Base-by-base conservation (phyloP, 2,329 filamentous ascomycete genomes). In the Claviceps cyperi region DNA sequence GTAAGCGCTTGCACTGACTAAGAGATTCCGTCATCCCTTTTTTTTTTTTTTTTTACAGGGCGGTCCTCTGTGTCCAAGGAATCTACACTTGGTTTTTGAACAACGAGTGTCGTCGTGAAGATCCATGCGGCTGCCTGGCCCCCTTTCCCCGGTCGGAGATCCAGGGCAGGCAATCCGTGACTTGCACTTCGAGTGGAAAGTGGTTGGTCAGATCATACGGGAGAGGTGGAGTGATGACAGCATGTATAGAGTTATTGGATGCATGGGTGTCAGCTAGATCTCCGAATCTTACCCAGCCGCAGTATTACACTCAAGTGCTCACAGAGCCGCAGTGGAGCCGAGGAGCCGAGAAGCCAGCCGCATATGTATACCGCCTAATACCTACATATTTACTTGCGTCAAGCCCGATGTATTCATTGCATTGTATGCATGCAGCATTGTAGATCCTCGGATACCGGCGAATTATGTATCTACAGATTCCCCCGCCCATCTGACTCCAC, bases 21-120 rank as follows among this genome's bases (percentile, higher is more conserved):
- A 9, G 15, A 17, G 21, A 35, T 32, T 32, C 28, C 28, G 28
- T 11, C 28, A 4, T 39, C 2, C 8, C 14, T 49, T 13, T 47
- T 37, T 43, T 14, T 9, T 49, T 13, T 47, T 37, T 43, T 49
- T 14, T 22, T 38, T 6, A 39, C 38, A 56, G 54, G 50, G 53
- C 24, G 51, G 54, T 2, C 54, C 54, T 5, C 43, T 56, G 3
- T 55, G 48, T n/a, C 54, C 53, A 13, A 38, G 50, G 8, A 47
- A 52, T 32, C 36, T 52, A 9, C 50, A 41, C 15, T 32, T 52
- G 32, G 4, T 50, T 19, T 50, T 52, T 21, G 39, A 49, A 39
- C 17, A 41, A 17, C 43, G 50, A 45, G 9, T 8, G 46, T 21
- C 24, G 19, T 19, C 9, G 37, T 19, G 28, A 46, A 24, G 6